These are phyloP conservation scores for Yamadazyma oceani DNA, from an alignment of 1,139 yeast genomes.

Conservation along the genomic window DNA sequence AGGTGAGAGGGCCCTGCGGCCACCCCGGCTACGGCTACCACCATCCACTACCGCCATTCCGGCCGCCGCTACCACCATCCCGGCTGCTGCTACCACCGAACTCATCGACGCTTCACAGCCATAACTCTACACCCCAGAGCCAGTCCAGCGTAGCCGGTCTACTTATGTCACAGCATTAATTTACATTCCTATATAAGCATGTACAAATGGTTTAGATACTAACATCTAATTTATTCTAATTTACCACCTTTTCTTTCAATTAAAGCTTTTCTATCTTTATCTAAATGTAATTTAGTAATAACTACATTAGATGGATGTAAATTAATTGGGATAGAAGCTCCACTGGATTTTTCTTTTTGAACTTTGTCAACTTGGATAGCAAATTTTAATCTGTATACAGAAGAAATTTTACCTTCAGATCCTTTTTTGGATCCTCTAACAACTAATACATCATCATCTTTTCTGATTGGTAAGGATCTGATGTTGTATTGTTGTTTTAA, in stretches of 20 bases:
- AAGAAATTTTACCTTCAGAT: conserved; percentile 96
- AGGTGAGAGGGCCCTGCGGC: no score
- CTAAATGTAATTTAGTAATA: conserved; percentile 96
- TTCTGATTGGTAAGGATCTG: conserved; percentile 96
- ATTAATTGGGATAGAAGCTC: conserved; percentile 97
- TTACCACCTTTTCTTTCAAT: conserved; percentile 57
- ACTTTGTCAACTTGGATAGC: conserved; percentile 97
- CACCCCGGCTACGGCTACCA: no score
- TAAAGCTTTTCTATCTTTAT: conserved; percentile 98
- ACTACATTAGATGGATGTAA: conserved; percentile 99
- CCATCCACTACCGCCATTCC: no score
- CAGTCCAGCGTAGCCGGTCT: no score
- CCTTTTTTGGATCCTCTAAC: conserved; percentile 99
- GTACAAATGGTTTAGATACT: conserved; percentile 6
- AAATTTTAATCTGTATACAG: conserved; percentile 99
- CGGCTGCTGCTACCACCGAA: no score
- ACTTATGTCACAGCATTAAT: conserved; percentile 6
- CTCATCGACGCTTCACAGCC: no score
- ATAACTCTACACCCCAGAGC: no score
- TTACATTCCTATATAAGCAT: conserved; percentile 8
- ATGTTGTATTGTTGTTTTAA: conserved; percentile 97
- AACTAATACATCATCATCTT: conserved; percentile 93
- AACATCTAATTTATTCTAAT: conserved; percentile 26
- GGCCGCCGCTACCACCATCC: no score
- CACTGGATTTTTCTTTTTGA: conserved; percentile 97